phyloP scores from a whole-genome alignment of 2,329 filamentous ascomycete genomes.

The Fusarium robinianum region DNA sequence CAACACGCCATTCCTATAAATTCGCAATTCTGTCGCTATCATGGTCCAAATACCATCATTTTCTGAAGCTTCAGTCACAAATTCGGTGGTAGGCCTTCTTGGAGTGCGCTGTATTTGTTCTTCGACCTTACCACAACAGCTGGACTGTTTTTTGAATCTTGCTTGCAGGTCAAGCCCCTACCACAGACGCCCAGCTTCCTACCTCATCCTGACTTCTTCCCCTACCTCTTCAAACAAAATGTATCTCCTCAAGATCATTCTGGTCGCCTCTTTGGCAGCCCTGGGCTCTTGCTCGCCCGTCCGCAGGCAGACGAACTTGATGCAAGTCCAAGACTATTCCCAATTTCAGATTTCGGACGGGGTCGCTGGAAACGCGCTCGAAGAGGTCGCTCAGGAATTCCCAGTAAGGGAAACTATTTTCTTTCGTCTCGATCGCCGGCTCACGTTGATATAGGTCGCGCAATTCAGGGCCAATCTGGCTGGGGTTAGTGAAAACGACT shows the following conservation, averaged over 20 bases:
- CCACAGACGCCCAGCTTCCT: neutral
- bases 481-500: conserved; percentile 51
- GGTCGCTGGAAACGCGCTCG: conserved; percentile 56
- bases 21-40: neutral
- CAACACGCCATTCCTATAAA: conserved; percentile 4
- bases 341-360: conserved; percentile 56
- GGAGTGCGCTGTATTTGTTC: neutral
- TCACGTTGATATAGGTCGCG: conserved; percentile 7
- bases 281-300: neutral
- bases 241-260: neutral
- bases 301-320: conserved; percentile 10
- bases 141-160: conserved; percentile 31
- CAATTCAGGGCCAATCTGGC: conserved; percentile 44
- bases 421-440: neutral
- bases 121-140: neutral
- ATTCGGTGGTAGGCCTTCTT: neutral
- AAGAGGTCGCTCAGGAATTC: conserved; percentile 58
- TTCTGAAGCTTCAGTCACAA: neutral
- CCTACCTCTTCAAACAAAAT: neutral
- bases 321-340: conserved; percentile 12
- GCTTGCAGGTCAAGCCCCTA: conserved; percentile 8
- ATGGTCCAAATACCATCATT: neutral
- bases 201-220: neutral
- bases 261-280: conserved; percentile 3
- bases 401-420: conserved; percentile 45